Evolutionary conservation across 2,329 filamentous ascomycete species (phyloP).

Genomic region (Juglanconis juglandina): DNA sequence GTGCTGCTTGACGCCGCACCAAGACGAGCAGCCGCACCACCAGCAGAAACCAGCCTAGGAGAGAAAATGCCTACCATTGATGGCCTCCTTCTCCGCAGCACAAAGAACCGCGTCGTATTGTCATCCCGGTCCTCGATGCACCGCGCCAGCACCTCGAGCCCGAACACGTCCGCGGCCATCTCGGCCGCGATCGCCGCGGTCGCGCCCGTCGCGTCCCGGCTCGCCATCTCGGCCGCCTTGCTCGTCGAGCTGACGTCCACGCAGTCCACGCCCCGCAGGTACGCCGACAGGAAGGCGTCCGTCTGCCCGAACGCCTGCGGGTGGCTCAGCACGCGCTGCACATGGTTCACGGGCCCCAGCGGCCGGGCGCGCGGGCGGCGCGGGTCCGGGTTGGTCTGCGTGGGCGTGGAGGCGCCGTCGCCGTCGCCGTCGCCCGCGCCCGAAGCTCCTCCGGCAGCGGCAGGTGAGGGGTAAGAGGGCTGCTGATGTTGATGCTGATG

Average conservation of each 20-base stretch:
- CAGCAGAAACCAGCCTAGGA: no score
- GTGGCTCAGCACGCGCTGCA: constrained; percentile 83
- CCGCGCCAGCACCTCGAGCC: constrained; percentile 65
- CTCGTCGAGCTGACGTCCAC: constrained; percentile 85
- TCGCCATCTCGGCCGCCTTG: constrained; percentile 74
- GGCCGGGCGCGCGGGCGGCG: constrained; percentile 46
- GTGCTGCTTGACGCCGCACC: no score
- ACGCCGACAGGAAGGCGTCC: constrained; percentile 64
- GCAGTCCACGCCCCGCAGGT: constrained; percentile 71
- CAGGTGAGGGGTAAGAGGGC: no score
- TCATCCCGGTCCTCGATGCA: constrained; percentile 71
- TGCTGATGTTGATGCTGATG: background rate
- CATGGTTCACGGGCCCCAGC: constrained; percentile 50
- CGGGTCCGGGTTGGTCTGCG: constrained; percentile 41
- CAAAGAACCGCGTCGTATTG: constrained; percentile 77
- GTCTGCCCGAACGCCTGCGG: constrained; percentile 96
- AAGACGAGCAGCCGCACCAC: no score
- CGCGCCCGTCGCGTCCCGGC: constrained; percentile 52
- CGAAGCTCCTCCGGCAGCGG: constrained; percentile 24
- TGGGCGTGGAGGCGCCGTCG: constrained; percentile 47
- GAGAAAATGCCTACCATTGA: no score
- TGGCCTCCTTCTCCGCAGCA: constrained; percentile 46
- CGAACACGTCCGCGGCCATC: constrained; percentile 66
- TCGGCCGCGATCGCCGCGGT: constrained; percentile 76
- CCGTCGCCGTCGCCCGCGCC: background rate